phyloP scores from a whole-genome alignment of 2,329 filamentous ascomycete genomes.

The Diaporthe nobilis region DNA sequence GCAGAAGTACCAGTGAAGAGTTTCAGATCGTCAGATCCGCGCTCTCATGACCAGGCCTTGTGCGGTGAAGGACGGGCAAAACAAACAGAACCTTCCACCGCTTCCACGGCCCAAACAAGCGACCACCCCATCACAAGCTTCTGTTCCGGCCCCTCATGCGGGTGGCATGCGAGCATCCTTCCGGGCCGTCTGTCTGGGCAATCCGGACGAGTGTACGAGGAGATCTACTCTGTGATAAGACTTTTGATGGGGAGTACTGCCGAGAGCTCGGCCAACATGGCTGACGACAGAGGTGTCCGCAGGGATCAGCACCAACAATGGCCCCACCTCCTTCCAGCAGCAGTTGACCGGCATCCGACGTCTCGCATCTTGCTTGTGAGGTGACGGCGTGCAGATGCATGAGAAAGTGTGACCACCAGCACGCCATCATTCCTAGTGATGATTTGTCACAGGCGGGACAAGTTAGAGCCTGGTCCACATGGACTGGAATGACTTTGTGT shows the following conservation, averaged over 20 bases:
- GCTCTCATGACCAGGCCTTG: background rate
- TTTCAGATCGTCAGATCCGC: background rate
- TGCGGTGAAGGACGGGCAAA: background rate
- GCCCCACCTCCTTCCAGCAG: background rate
- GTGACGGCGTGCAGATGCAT: conserved; percentile 7
- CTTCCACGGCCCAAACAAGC: background rate
- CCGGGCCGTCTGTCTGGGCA: background rate
- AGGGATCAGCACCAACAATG: background rate
- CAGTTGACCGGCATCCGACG: background rate
- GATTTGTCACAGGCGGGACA: background rate
- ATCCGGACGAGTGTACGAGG: background rate
- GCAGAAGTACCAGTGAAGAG: background rate
- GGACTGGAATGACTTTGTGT: background rate
- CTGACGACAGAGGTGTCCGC: background rate
- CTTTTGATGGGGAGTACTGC: background rate
- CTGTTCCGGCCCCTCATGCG: background rate
- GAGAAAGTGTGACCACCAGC: background rate
- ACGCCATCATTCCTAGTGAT: background rate
- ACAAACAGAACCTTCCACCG: background rate
- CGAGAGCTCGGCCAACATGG: background rate
- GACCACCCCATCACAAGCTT: background rate
- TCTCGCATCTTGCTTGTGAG: background rate
- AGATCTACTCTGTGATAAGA: background rate
- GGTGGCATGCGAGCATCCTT: background rate
- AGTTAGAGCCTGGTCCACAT: background rate